phyloP scores from a whole-genome alignment of 805 yeast species.

The Saccharomyces paradoxus region DNA sequence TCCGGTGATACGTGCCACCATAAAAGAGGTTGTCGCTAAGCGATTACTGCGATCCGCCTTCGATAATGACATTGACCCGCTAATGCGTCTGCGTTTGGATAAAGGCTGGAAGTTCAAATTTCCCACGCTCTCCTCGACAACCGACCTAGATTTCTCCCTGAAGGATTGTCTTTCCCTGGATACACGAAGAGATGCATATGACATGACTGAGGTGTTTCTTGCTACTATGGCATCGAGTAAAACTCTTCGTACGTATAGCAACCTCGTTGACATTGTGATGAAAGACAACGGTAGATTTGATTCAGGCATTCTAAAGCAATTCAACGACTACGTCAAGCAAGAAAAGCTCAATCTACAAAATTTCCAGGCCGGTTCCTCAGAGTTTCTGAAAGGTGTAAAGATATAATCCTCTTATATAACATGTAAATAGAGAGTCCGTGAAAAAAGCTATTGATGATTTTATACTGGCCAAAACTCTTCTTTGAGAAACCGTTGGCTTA shows the following conservation, averaged over 20 bases:
- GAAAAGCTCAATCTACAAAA: conserved; percentile 3
- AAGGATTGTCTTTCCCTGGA: not conserved
- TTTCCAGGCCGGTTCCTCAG: conserved; percentile 1
- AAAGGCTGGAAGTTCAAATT: not conserved
- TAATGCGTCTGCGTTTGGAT: not conserved
- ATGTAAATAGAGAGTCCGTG: not conserved
- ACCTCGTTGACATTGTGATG: conserved; percentile 1
- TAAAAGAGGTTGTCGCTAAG: not conserved
- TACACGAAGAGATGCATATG: not conserved
- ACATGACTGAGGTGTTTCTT: not conserved
- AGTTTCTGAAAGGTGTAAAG: not conserved
- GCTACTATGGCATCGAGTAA: not conserved
- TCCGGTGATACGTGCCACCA: not conserved
- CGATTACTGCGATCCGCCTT: not conserved
- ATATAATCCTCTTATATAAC: conserved; percentile 1
- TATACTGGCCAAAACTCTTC: not conserved
- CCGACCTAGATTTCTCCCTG: not conserved
- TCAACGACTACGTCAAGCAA: conserved; percentile 7
- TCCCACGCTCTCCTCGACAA: not conserved
- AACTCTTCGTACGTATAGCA: not conserved
- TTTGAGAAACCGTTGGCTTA: not conserved
- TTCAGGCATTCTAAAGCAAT: conserved; percentile 3
- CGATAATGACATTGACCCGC: not conserved
- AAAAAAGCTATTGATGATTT: not conserved
- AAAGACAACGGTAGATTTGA: conserved; percentile 6